Percentiles rank a stretch among this genome's conserved stretches.
phyloP scores from a whole-genome alignment of 345 rosid genomes.

The Linum tenue region DNA sequence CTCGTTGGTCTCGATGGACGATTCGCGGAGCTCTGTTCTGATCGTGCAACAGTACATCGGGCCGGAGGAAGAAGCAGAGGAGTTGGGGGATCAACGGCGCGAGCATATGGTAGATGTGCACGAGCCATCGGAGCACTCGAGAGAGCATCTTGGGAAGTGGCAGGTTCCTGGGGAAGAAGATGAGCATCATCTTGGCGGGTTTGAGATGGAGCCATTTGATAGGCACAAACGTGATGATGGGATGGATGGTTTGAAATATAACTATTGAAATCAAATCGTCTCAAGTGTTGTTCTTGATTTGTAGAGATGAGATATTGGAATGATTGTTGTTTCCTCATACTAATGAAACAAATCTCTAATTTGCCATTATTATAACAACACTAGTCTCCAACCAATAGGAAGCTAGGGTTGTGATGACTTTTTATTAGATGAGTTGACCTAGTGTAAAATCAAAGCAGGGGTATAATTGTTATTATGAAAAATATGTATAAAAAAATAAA shows the following conservation, averaged over 20 bases:
- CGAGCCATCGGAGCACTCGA: not conserved
- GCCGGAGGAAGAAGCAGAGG: not conserved
- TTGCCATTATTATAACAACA: no score
- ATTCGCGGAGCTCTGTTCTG: conserved; percentile 46
- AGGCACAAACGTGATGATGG: not conserved
- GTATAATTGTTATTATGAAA: no score
- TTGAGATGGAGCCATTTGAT: conserved; percentile 8
- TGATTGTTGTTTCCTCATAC: no score
- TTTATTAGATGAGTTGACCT: no score
- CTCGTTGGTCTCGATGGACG: conserved; percentile 30
- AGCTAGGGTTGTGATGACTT: no score
- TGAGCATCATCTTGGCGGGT: not conserved
- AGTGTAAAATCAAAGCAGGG: no score
- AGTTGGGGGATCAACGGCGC: not conserved
- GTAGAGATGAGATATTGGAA: no score
- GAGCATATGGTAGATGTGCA: not conserved
- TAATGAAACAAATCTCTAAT: no score
- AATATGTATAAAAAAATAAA: no score
- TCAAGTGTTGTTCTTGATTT: no score
- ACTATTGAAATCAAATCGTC: no score
- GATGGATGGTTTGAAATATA: not conserved
- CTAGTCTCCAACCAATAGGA: no score
- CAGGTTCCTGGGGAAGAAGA: not conserved
- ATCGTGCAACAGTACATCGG: conserved; percentile 44
- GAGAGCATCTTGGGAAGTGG: not conserved